Conservation (phyloP, 2,329 filamentous ascomycete species). For the Aureobasidium musti region DNA sequence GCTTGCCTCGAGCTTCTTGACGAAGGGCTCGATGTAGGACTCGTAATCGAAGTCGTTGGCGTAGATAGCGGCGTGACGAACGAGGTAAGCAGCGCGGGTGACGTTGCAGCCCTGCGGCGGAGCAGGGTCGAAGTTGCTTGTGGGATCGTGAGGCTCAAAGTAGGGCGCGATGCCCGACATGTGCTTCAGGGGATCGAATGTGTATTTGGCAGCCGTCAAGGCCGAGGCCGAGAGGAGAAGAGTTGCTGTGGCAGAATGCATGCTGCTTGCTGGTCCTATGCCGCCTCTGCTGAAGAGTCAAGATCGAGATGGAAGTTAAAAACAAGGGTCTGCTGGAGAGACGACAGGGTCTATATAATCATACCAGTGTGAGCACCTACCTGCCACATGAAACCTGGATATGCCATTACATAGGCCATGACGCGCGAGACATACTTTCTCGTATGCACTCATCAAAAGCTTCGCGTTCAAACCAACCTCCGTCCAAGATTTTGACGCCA, state of each 20-base stretch:
- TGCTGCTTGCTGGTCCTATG: not conserved
- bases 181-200: conserved; percentile 53
- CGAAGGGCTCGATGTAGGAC: conserved; percentile 54
- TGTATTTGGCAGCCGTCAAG: conserved; percentile 37
- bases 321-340: not conserved
- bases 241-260: conserved; percentile 20
- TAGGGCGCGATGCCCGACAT: conserved; percentile 55
- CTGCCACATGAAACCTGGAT: conserved; percentile 9
- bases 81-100: conserved; percentile 52
- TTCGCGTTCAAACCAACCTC: conserved; percentile 4
- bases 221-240: conserved; percentile 28
- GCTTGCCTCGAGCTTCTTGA: conserved; percentile 54
- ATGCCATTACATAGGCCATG: conserved; percentile 3
- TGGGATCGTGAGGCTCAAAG: conserved; percentile 52
- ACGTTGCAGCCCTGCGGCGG: conserved; percentile 56
- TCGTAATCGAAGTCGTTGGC: conserved; percentile 57
- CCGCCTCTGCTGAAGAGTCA: not conserved
- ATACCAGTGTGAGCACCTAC: not conserved
- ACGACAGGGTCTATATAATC: not conserved
- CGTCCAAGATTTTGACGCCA: conserved; percentile 1
- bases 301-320: not conserved
- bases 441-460: conserved; percentile 6
- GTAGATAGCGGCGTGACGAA: conserved; percentile 55
- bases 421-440: not conserved
- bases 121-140: conserved; percentile 46